A percentile compares a stretch with the other conserved stretches of the same genome.
These are phyloP conservation scores for Colletotrichum acutatum DNA, from an alignment of 2,329 filamentous ascomycete species.

Conservation along the genomic window DNA sequence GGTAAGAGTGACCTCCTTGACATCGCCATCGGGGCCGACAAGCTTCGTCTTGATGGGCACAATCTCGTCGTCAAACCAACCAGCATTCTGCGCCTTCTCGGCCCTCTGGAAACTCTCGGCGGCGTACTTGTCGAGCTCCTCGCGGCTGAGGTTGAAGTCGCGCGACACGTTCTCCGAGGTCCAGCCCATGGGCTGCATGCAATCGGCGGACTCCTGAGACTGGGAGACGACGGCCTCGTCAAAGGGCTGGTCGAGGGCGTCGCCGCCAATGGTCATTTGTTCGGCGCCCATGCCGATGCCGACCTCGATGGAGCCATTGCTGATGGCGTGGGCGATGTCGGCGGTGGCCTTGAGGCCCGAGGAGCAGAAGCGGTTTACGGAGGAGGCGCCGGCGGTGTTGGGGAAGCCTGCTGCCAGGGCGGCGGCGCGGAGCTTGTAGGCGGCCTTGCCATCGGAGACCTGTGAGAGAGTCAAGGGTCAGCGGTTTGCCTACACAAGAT, in stretches of 20 bases:
- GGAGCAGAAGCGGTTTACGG: slow-evolving; percentile 96
- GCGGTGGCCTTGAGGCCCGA: slow-evolving; percentile 95
- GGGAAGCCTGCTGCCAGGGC: slow-evolving; percentile 93
- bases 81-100: slow-evolving; percentile 89
- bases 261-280: slow-evolving; percentile 82
- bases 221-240: slow-evolving; percentile 77
- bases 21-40: slow-evolving; percentile 85
- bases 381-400: slow-evolving; percentile 84
- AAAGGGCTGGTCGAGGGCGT: slow-evolving; percentile 78
- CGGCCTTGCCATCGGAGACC: slow-evolving; percentile 86
- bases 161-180: slow-evolving; percentile 95
- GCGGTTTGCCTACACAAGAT: no score
- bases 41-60: slow-evolving; percentile 84
- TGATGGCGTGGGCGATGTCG: slow-evolving; percentile 92
- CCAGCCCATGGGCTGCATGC: slow-evolving; percentile 97
- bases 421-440: slow-evolving; percentile 91
- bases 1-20: slow-evolving; percentile 81
- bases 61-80: slow-evolving; percentile 95
- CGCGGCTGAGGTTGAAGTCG: slow-evolving; percentile 86
- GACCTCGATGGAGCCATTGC: slow-evolving; percentile 81
- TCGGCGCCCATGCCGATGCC: slow-evolving; percentile 92
- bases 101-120: slow-evolving; percentile 89
- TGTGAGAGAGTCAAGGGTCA: slow-evolving; percentile 44
- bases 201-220: slow-evolving; percentile 84
- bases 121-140: slow-evolving; percentile 85